These are phyloP conservation scores for Flaveria ramosissima DNA, from an alignment of 129 eudicot species.

Conservation along the genomic window DNA sequence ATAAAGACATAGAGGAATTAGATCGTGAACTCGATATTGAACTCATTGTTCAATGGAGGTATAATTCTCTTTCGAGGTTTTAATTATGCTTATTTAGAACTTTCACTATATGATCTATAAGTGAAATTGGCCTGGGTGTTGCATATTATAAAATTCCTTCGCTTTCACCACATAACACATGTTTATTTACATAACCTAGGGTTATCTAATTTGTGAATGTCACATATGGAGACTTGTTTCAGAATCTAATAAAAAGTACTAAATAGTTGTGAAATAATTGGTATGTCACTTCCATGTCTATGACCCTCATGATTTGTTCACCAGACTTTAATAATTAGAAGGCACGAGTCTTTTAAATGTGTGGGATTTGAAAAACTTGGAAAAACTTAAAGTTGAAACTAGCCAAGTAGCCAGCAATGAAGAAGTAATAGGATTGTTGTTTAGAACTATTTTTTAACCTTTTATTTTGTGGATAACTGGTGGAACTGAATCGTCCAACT, in stretches of 20 bases:
- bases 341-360: conserved; percentile 5
- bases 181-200: background rate
- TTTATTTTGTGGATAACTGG: background rate
- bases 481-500: conserved; percentile 8
- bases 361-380: background rate
- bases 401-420: conserved; percentile 2
- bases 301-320: background rate
- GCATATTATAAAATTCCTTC: conserved; percentile 10
- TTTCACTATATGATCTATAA: conserved; percentile 6
- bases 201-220: background rate
- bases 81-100: conserved; percentile 9
- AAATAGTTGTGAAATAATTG: background rate
- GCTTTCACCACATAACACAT: background rate
- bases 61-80: conserved; percentile 3
- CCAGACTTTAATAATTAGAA: background rate
- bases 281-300: background rate
- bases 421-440: conserved; percentile 1
- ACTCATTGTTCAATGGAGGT: conserved; percentile 98
- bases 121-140: conserved; percentile 13
- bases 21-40: conserved; percentile 95
- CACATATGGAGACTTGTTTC: background rate
- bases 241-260: background rate
- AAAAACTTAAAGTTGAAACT: conserved; percentile 10
- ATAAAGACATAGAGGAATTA: conserved; percentile 77
- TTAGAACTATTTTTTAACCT: conserved; percentile 10